Evolutionary conservation across 2,329 filamentous ascomycete species (phyloP).

Genomic region (Albifimbria verrucaria): DNA sequence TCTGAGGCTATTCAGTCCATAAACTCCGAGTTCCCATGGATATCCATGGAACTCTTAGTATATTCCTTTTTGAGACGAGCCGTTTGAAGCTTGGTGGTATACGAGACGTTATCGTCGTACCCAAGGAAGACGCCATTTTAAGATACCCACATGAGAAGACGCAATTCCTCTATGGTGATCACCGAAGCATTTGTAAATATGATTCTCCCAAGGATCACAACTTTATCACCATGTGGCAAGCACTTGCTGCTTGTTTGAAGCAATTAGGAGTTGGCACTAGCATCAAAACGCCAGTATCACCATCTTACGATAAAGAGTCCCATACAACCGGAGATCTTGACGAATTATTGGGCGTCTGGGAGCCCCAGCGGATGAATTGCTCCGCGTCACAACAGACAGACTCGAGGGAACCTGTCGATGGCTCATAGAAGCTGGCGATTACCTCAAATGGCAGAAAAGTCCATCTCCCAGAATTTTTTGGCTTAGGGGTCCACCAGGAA

Average conservation of each 20-base stretch:
- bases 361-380: slow-evolving; percentile 1
- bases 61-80: slow-evolving; percentile 1
- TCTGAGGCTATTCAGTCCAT: neutral
- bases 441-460: neutral
- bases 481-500: neutral
- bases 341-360: neutral
- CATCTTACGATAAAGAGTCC: neutral
- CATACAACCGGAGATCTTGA: neutral
- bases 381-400: neutral
- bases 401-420: neutral
- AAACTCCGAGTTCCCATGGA: neutral
- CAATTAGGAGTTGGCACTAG: neutral
- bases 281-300: neutral
- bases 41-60: neutral
- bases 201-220: neutral
- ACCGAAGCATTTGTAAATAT: slow-evolving; percentile 1
- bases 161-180: neutral
- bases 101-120: neutral
- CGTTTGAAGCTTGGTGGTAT: neutral
- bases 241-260: neutral
- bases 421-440: neutral
- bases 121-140: neutral
- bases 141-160: slow-evolving; percentile 1
- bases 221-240: slow-evolving; percentile 1
- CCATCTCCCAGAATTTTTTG: neutral